These are phyloP conservation scores for Balamuthia mandrillaris DNA, from an alignment of 208 protist genomes.

Conservation along the genomic window DNA sequence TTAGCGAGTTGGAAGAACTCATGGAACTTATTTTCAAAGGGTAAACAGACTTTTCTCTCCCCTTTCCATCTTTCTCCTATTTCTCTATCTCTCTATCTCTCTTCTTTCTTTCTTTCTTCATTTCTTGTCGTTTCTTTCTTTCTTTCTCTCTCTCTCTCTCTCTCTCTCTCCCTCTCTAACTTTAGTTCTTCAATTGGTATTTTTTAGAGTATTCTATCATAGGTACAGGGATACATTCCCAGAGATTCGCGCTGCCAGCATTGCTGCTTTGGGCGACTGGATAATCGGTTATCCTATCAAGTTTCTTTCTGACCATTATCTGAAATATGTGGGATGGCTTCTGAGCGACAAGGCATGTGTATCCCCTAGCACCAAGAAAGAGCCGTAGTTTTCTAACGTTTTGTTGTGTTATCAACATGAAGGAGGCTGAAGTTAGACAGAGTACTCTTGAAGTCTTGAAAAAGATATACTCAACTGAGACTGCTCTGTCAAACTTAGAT, in stretches of 20 bases:
- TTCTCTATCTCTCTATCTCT: background rate
- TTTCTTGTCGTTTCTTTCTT: background rate
- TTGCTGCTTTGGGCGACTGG: slow-evolving; percentile 36
- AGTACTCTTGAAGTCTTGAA: background rate
- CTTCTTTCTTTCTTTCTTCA: background rate
- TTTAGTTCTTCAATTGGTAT: background rate
- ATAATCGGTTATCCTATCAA: slow-evolving; percentile 35
- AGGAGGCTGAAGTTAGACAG: background rate
- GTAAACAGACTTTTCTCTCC: background rate
- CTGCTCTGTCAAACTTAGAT: background rate
- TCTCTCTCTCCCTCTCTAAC: background rate
- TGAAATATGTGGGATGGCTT: slow-evolving; percentile 46
- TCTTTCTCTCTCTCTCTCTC: background rate
- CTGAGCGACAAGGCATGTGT: slow-evolving; percentile 47
- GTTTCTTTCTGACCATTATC: slow-evolving; percentile 41
- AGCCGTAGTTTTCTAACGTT: background rate
- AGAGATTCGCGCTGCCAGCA: slow-evolving; percentile 28
- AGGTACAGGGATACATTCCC: slow-evolving; percentile 40
- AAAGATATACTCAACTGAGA: background rate
- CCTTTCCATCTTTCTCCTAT: no score
- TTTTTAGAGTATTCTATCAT: slow-evolving; percentile 42
- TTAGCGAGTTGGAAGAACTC: background rate
- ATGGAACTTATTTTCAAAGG: slow-evolving; percentile 35
- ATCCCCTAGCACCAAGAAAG: no score
- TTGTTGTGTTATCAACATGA: background rate